phyloP scores from a whole-genome alignment of 2,329 filamentous ascomycete genomes.

The Paramyrothecium sp. region DNA sequence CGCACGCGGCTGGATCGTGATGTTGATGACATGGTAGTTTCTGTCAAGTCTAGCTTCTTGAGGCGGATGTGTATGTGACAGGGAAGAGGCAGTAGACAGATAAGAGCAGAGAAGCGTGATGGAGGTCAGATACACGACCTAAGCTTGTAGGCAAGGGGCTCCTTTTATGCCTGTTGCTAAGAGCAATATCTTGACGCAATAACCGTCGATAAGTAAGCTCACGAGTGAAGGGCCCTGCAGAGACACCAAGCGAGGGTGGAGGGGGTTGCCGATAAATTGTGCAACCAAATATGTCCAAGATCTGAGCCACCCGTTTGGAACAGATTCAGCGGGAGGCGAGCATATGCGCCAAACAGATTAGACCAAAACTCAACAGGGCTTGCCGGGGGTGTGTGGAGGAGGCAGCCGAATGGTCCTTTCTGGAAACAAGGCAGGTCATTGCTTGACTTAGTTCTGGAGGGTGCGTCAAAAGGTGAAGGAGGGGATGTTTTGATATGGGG shows the following conservation, averaged over 20 bases:
- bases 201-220: neutral
- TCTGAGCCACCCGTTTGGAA: slow-evolving; percentile 34
- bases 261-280: slow-evolving; percentile 27
- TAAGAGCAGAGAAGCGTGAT: neutral
- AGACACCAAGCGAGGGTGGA: slow-evolving; percentile 23
- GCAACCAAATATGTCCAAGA: slow-evolving; percentile 32
- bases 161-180: neutral
- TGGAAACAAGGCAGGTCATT: slow-evolving; percentile 15
- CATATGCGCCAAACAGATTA: slow-evolving; percentile 19
- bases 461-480: neutral
- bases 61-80: neutral
- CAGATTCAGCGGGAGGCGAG: slow-evolving; percentile 30
- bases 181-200: neutral
- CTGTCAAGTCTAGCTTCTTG: neutral
- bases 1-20: slow-evolving; percentile 29
- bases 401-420: slow-evolving; percentile 8
- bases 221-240: too few species aligned
- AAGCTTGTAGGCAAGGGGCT: neutral
- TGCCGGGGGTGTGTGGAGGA: slow-evolving; percentile 21
- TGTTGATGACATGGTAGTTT: slow-evolving; percentile 5
- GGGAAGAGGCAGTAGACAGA: neutral
- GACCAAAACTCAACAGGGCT: slow-evolving; percentile 15
- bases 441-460: slow-evolving; percentile 5
- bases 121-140: neutral
- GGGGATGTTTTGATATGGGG: neutral